A percentile compares a stretch with the other conserved stretches of the same genome.
These are phyloP conservation scores for Trichoderma orchidacearum DNA, from an alignment of 495 filamentous ascomycete species.

Conservation along the genomic window DNA sequence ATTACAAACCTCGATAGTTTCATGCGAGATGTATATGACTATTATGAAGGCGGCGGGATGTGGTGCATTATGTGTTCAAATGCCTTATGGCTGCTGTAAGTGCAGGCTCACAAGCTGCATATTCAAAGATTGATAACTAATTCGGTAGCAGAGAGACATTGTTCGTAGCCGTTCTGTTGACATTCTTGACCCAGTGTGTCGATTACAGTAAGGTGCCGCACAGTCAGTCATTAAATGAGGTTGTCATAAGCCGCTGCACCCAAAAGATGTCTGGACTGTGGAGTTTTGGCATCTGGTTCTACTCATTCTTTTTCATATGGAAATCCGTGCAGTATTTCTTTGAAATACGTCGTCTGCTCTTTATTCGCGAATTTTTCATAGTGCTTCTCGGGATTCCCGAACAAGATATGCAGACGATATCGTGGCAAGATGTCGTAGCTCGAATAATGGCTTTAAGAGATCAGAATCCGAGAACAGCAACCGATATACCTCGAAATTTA, in stretches of 20 bases:
- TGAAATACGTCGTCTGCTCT: conserved; percentile 59
- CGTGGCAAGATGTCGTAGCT: conserved; percentile 88
- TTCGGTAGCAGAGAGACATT: conserved; percentile 30
- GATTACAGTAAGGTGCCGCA: conserved; percentile 64
- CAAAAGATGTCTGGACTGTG: conserved; percentile 70
- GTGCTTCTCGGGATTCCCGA: conserved; percentile 81
- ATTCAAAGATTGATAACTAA: conserved; percentile 3
- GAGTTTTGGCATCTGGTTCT: conserved; percentile 72
- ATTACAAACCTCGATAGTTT: conserved; percentile 86
- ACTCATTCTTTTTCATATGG: conserved; percentile 77
- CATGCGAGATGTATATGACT: conserved; percentile 78
- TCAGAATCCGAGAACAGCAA: conserved; percentile 71
- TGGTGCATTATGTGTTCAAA: conserved; percentile 76
- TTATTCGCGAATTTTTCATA: conserved; percentile 80
- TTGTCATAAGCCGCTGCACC: conserved; percentile 72
- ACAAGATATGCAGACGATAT: conserved; percentile 86
- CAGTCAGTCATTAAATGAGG: conserved; percentile 60
- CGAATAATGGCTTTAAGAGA: conserved; percentile 81
- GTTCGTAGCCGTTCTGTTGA: conserved; percentile 76
- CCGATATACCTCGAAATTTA: conserved; percentile 20
- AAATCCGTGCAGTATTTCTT: conserved; percentile 60
- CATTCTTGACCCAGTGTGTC: conserved; percentile 77
- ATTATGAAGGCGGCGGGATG: conserved; percentile 73
- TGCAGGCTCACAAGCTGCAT: not conserved
- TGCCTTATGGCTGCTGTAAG: conserved; percentile 61